Conservation (phyloP, 495 filamentous ascomycete genomes). For the Amphirosellinia nigrospora region DNA sequence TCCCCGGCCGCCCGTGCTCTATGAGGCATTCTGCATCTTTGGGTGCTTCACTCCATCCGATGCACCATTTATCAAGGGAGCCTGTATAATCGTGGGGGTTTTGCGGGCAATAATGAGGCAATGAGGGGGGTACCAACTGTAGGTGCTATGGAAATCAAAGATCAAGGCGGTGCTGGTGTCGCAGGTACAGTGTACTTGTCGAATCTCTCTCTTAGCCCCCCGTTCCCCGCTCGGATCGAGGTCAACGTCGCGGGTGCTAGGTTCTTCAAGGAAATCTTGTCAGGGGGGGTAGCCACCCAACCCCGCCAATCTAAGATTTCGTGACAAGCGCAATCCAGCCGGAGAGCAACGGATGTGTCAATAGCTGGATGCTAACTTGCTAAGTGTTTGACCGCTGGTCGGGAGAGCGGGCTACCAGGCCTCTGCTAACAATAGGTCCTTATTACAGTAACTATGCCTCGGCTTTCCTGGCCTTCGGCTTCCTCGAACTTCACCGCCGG, state of each 20-base stretch:
- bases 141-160: not conserved
- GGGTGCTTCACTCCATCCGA: constrained; percentile 7
- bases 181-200: not conserved
- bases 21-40: not conserved
- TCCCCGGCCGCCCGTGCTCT: not conserved
- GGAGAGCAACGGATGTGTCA: constrained; percentile 9
- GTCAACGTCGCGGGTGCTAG: constrained; percentile 5
- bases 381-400: not conserved
- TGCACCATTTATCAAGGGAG: not conserved
- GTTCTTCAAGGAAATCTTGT: constrained; percentile 7
- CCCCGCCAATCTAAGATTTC: constrained; percentile 21
- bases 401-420: not conserved
- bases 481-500: not conserved
- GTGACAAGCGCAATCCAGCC: constrained; percentile 2
- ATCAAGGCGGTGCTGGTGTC: not conserved
- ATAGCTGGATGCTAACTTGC: not conserved
- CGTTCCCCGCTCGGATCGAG: constrained; percentile 7
- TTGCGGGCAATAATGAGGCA: not conserved
- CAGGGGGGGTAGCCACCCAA: constrained; percentile 18
- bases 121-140: not conserved
- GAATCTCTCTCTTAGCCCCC: not conserved
- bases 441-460: not conserved
- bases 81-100: not conserved
- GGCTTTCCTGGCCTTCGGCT: not conserved
- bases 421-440: not conserved